A percentile compares a stretch with the other conserved stretches of the same genome.
These are phyloP conservation scores for Panaeolus cyanescens DNA, from an alignment of 768 basidiomycete species.

Conservation along the genomic window DNA sequence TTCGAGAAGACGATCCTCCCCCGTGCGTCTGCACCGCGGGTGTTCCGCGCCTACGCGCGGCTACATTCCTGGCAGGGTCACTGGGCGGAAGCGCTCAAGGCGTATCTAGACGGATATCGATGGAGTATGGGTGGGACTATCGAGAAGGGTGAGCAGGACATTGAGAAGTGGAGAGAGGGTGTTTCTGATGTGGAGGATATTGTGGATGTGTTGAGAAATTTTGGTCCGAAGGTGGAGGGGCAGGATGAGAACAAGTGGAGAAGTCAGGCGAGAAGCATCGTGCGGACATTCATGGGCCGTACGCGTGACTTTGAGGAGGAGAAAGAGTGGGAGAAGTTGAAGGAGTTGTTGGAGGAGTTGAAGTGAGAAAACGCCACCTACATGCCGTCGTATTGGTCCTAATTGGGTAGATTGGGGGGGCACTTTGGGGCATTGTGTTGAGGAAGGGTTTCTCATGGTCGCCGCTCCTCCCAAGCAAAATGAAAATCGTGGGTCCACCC, in stretches of 20 bases:
- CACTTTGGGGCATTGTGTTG: neutral
- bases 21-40: conserved; percentile 72
- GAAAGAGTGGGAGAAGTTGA: conserved; percentile 75
- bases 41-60: conserved; percentile 86
- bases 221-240: conserved; percentile 67
- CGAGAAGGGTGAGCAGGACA: conserved; percentile 69
- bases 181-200: conserved; percentile 80
- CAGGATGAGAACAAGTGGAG: conserved; percentile 60
- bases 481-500: neutral
- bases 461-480: neutral
- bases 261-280: conserved; percentile 82
- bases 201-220: conserved; percentile 79
- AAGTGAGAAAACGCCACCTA: conserved; percentile 34
- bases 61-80: conserved; percentile 70
- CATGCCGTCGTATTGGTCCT: neutral
- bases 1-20: conserved; percentile 83
- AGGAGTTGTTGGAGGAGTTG: conserved; percentile 66
- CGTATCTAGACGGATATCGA: conserved; percentile 86
- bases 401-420: neutral
- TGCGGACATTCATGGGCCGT: conserved; percentile 87
- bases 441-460: neutral
- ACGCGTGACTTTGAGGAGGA: conserved; percentile 90
- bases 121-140: conserved; percentile 60
- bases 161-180: conserved; percentile 71
- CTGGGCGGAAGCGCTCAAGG: conserved; percentile 80